Base-by-base conservation (phyloP, 441 rosid species). In the Melastoma candidum region DNA sequence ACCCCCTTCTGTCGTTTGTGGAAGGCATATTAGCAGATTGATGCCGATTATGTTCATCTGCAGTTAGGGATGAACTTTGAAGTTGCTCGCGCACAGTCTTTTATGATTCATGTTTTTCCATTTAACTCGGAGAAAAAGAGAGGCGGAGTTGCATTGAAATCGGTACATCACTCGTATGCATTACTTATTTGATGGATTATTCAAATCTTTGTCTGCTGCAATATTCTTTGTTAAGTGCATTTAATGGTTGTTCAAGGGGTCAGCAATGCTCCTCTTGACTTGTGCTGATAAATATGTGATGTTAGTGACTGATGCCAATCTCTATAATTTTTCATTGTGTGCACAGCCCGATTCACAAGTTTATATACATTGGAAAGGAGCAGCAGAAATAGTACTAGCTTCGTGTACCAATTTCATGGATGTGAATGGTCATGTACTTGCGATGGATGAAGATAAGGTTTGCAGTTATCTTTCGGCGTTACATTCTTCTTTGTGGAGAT, bases 291-390 rank as follows among this genome's bases (percentile, higher is more conserved):
- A 39, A 9, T 0, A 1, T 53, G 49, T 9, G 9, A 45, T 26
- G n/a, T 53, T 52, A 41, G 47, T 45, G 45, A 22, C 57, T 60
- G 24, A 32, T 17, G n/a, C 52, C 50, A 12, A 63, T 44, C 25
- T 22, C 22, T 17, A 17, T 17, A 17, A 17, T 59, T 22, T 51
- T 43, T 45, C 22, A 17, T 45, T 14, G 26, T 32, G 10, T 51
- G 58, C 61, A 24, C 77, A 93, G 98, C 56, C 81, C 12, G 81
- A 81, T 67, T 80, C 82, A 26, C 68, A 76, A 69, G 85, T 88
- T 61, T 90, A 48, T 66, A 74, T 93, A 75, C 87, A 93, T 69
- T 93, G 97, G 98, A 93, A 93, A 76, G 98, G 98, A 12, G 98
- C 95, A 55, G 98, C 98, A 25, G 98, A 93, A 78, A 81, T 93